phyloP scores from a whole-genome alignment of 257 asterid genomes.

The Scutellaria baicalensis region DNA sequence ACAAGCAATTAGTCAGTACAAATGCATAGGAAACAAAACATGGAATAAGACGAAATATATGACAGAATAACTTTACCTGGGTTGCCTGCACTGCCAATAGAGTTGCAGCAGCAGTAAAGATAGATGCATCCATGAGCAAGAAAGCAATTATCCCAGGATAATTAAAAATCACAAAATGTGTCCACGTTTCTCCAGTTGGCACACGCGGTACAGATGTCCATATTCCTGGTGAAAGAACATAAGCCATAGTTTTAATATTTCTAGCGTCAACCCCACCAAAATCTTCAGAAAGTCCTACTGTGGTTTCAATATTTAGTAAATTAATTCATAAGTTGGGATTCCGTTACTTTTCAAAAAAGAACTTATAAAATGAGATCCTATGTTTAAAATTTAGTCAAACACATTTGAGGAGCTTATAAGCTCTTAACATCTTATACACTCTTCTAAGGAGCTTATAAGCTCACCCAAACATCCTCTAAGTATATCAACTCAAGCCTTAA shows the following conservation, averaged over 20 bases:
- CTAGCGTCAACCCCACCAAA: neutral
- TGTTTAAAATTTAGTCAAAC: too few species aligned
- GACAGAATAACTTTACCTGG: conserved; percentile 48
- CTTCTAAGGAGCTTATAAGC: too few species aligned
- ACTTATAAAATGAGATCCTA: too few species aligned
- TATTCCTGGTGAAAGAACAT: conserved; percentile 49
- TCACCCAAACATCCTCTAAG: too few species aligned
- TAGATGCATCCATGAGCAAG: conserved; percentile 63
- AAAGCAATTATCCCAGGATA: conserved; percentile 73
- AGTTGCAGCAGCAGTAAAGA: conserved; percentile 54
- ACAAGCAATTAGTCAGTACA: neutral
- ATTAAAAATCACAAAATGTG: conserved; percentile 38
- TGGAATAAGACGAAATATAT: neutral
- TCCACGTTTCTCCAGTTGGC: conserved; percentile 57
- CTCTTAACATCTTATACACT: too few species aligned
- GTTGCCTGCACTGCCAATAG: conserved; percentile 51
- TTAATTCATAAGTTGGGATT: too few species aligned
- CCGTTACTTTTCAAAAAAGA: too few species aligned
- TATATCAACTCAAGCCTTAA: neutral
- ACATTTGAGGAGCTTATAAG: too few species aligned
- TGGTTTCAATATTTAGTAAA: neutral
- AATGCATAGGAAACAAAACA: neutral
- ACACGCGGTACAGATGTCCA: conserved; percentile 54
- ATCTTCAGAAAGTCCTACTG: neutral
- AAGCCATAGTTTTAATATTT: neutral